Conservation (phyloP, 345 rosid genomes). For the Kandelia obovata region DNA sequence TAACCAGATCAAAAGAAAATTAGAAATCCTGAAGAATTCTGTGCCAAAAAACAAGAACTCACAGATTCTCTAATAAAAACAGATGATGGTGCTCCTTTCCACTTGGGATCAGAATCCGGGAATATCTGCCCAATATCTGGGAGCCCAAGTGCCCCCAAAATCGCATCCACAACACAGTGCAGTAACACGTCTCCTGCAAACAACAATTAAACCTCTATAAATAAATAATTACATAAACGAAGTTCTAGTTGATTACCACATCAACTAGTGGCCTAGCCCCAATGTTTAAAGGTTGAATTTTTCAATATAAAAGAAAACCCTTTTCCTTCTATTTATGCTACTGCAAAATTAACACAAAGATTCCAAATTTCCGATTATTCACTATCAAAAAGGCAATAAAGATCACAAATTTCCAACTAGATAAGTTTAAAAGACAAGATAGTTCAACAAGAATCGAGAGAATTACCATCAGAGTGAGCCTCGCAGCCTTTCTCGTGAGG, state of each 20-base stretch:
- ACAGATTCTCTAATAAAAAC: conserved; percentile 95
- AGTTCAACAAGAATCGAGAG: not conserved
- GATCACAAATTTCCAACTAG: not conserved
- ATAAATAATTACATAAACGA: not conserved
- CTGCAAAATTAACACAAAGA: too few species aligned
- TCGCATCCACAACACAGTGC: conserved; percentile 97
- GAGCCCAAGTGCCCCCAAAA: conserved; percentile 89
- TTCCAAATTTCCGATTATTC: too few species aligned
- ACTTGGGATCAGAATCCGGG: conserved; percentile 89
- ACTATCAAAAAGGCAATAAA: not conserved
- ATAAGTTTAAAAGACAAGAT: not conserved
- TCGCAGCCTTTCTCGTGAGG: conserved; percentile 98
- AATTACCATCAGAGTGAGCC: conserved; percentile 97
- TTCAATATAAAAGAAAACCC: too few species aligned
- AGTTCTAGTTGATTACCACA: not conserved
- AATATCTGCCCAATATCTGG: conserved; percentile 99
- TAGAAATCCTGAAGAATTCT: not conserved
- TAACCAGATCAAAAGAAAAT: not conserved
- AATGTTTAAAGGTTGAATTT: too few species aligned
- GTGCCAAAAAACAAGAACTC: conserved; percentile 27
- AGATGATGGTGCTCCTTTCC: conserved; percentile 95
- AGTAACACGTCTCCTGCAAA: conserved; percentile 92
- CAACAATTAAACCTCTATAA: not conserved
- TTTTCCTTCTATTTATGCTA: too few species aligned
- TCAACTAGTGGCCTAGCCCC: too few species aligned